These are phyloP conservation scores for Candida andamanensis DNA, from an alignment of 805 yeast genomes.

Conservation along the genomic window DNA sequence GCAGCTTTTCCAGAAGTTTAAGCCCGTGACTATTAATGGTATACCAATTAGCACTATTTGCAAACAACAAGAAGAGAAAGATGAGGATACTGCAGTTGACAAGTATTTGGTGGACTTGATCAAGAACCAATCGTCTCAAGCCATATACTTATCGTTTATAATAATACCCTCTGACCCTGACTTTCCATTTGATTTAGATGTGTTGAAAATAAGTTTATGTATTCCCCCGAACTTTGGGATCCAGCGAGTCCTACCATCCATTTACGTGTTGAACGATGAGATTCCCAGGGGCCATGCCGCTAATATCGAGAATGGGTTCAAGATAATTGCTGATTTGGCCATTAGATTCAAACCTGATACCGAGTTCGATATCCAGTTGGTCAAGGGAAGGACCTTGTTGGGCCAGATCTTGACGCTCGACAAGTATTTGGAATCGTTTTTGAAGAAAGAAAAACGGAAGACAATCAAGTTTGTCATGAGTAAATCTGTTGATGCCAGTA, in stretches of 20 bases:
- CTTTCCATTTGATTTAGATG: slow-evolving; percentile 59
- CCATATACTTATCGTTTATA: slow-evolving; percentile 39
- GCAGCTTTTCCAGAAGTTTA: slow-evolving; percentile 25
- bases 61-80: slow-evolving; percentile 5
- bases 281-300: slow-evolving; percentile 65
- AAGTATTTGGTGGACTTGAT: slow-evolving; percentile 14
- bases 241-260: slow-evolving; percentile 37
- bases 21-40: slow-evolving; percentile 37
- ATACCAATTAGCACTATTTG: slow-evolving; percentile 11
- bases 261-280: slow-evolving; percentile 58
- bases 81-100: slow-evolving; percentile 12
- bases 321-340: slow-evolving; percentile 30
- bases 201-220: slow-evolving; percentile 47
- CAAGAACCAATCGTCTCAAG: slow-evolving; percentile 15
- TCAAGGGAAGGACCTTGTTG: slow-evolving; percentile 46
- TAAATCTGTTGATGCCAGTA: slow-evolving; percentile 4
- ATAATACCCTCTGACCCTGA: slow-evolving; percentile 65
- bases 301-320: slow-evolving; percentile 65
- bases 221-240: slow-evolving; percentile 55
- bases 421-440: slow-evolving; percentile 50
- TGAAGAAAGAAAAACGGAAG: slow-evolving; percentile 54
- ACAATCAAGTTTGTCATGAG: slow-evolving; percentile 56
- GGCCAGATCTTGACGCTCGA: slow-evolving; percentile 55
- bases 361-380: slow-evolving; percentile 20
- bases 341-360: slow-evolving; percentile 3